Percentiles rank a stretch among this genome's conserved stretches.
These are phyloP conservation scores for Prunus mira DNA, from an alignment of 306 rosid species.

Conservation along the genomic window DNA sequence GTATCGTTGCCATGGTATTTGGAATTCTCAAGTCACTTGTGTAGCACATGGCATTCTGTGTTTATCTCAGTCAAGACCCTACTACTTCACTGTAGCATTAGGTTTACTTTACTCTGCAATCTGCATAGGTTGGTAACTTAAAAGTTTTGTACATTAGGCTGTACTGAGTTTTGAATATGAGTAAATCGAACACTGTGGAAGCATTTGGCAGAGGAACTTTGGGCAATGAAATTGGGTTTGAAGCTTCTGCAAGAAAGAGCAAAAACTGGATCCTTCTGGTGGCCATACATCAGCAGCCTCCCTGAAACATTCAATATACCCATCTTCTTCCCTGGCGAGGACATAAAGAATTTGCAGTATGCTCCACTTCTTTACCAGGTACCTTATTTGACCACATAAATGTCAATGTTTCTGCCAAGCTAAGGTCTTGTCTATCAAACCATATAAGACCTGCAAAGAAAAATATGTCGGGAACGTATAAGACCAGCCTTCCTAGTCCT, in stretches of 20 bases:
- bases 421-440: background rate
- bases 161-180: constrained; percentile 66
- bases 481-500: background rate
- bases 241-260: constrained; percentile 96
- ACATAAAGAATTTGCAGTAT: constrained; percentile 86
- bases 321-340: constrained; percentile 82
- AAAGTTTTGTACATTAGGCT: constrained; percentile 47
- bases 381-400: constrained; percentile 4
- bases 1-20: background rate
- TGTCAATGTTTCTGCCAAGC: background rate
- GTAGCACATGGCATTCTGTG: background rate
- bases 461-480: background rate
- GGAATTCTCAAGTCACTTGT: background rate
- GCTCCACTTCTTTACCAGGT: constrained; percentile 98
- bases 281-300: constrained; percentile 90
- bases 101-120: constrained; percentile 17
- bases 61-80: background rate
- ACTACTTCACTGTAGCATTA: background rate
- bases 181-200: constrained; percentile 81
- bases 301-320: constrained; percentile 72
- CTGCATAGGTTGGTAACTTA: constrained; percentile 41
- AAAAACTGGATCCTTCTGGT: constrained; percentile 89
- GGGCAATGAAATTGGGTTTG: constrained; percentile 96
- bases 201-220: constrained; percentile 97
- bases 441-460: background rate